Base-by-base conservation (phyloP, 306 rosid genomes). In the Cyamopsis tetragonoloba region DNA sequence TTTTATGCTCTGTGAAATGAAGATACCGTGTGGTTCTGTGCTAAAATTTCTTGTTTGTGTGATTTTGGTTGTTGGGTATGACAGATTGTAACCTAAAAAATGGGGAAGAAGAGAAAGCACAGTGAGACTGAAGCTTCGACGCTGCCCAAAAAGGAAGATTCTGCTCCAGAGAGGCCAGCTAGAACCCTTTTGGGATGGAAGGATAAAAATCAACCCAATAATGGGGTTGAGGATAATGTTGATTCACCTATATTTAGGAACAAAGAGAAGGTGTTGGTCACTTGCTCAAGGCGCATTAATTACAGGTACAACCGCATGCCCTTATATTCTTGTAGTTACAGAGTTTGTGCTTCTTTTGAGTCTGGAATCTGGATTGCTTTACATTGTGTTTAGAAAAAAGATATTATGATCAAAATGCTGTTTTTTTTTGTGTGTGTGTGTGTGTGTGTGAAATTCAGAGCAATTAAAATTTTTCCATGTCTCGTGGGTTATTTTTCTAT, bases 101-200 rank as follows among this genome's bases (percentile, higher is more conserved):
- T 86, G 99, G 97, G 74, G 28, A 93, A 86, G 88, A 93, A 93
- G 91, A 84, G 99, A 79, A 93, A 93, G 60, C 97, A 81, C 31
- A 78, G 63, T 20, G 97, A 93, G 50, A 37, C 75, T 0, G 72
- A 72, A 58, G 75, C 47, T 13, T 66, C 37, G 13, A 80, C 71
- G 3, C 55, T 68, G 18, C 61, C 72, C 0, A 82, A 82, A 70
- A 85, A 82, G 76, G 96, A 89, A 14, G 84, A 69, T 1, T 59
- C 32, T 20, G 96, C 96, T 49, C 72, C 87, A 1, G 97, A 88
- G 81, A 88, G 98, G 74, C 90, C 96, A 10, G 64, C 56, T 14
- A 77, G 98, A 54, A 89, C 97, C 2, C 91, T 93, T 43, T 54
- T 76, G 28, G 98, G 96, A 27, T 88, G 97, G 98, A 93, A 89